Conservation (phyloP, 148 eudicot species). For the Amaranthus cruentus region DNA sequence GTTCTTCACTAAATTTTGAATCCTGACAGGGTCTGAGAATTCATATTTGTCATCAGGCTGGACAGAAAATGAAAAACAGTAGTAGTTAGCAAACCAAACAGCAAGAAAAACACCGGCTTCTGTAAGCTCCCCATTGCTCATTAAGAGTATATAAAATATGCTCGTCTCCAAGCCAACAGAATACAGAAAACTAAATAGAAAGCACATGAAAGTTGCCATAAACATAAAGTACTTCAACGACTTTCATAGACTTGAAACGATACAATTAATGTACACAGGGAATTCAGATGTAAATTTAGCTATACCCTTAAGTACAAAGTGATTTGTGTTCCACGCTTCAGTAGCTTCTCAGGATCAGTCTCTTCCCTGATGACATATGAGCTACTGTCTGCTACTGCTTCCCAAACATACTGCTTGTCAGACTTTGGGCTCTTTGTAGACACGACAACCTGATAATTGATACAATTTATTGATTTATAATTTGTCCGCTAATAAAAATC, state of each 20-base stretch:
- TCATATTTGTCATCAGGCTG: slow-evolving; percentile 98
- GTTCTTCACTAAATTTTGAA: slow-evolving; percentile 89
- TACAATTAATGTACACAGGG: neutral
- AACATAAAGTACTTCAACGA: neutral
- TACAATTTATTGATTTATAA: neutral
- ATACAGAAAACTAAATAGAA: neutral
- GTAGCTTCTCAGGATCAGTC: slow-evolving; percentile 76
- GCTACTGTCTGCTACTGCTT: slow-evolving; percentile 86
- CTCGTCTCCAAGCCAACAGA: neutral
- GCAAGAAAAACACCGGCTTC: neutral
- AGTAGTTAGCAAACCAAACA: slow-evolving; percentile 13
- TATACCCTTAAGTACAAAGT: slow-evolving; percentile 79
- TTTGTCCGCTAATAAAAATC: neutral
- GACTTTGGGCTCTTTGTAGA: slow-evolving; percentile 93
- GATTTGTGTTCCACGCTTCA: slow-evolving; percentile 81
- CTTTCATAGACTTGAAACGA: neutral
- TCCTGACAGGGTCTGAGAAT: slow-evolving; percentile 68
- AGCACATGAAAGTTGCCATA: neutral
- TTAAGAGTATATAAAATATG: neutral
- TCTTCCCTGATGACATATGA: slow-evolving; percentile 81
- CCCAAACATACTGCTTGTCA: slow-evolving; percentile 92
- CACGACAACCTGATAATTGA: slow-evolving; percentile 61
- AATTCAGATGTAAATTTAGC: neutral
- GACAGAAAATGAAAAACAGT: slow-evolving; percentile 19
- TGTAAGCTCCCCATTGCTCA: neutral